Evolutionary conservation across 345 rosid species (phyloP), one percentile per base, ranked within the genome.

Genomic region (Acer saccharum): DNA sequence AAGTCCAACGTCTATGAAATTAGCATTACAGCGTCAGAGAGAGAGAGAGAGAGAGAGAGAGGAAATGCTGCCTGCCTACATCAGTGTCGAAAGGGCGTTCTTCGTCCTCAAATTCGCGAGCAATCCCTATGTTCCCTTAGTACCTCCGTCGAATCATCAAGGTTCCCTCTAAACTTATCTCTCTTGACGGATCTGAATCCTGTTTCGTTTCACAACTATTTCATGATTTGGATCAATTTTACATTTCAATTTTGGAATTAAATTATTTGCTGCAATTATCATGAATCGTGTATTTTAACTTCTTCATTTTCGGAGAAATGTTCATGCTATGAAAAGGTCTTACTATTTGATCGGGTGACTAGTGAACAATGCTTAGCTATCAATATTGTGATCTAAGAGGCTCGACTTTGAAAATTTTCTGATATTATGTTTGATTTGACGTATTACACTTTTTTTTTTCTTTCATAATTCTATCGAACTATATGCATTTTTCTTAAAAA

Each of bases 71-170:
- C 98, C 98, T 1, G 25, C 25, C 25, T 23, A 93, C 94, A 60
- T 81, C 91, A 69, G 32, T 27, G 29, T 87, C 94, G 65, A 97
- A 80, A 87, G 89, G 88, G 69, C 98, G 94, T 55, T 76, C 97
- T 61, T 86, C 98, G 81, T 87, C 94, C 79, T 84, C 97, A 76
- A 69, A 89, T 58, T 86, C 94, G 77, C 93, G 97, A 77, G 78
- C 94, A 71, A 90, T 84, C 60, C 84, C 95, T 68, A 71, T 84
- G 85, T 85, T 91, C 86, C 92, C 90, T 69, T 97, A 89, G 80
- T 94, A 93, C 82, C 93, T 97, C 79, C 98, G 99, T 74, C 93
- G 98, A 69, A 97, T 97, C 77, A 86, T 97, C 83, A 97, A 97
- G 99, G 98, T 97, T 70, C 77, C 66, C 73, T 73, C 76, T 76